A percentile compares a stretch with the other conserved stretches of the same genome.
Evolutionary conservation across 306 rosid species (phyloP).

Genomic region (Lathyrus oleraceus): DNA sequence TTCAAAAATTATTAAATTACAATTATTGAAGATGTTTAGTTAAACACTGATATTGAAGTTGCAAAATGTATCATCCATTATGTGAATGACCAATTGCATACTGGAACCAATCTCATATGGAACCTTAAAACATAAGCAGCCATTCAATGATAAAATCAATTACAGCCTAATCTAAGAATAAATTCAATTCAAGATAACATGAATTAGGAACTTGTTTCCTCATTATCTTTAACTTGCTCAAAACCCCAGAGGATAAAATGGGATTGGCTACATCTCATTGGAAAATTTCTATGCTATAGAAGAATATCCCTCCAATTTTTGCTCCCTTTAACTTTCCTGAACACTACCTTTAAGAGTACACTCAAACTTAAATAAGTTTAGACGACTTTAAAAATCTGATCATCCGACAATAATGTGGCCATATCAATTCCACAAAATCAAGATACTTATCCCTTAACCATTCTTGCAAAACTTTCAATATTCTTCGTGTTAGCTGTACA

Average conservation of each 20-base stretch:
- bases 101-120: constrained; percentile 31
- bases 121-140: constrained; percentile 31
- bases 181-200: constrained; percentile 41
- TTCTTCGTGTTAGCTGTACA: constrained; percentile 54
- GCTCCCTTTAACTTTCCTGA: constrained; percentile 34
- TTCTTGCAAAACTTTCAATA: constrained; percentile 58
- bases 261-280: constrained; percentile 45
- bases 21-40: constrained; percentile 3
- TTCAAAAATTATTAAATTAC: neutral
- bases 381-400: constrained; percentile 81
- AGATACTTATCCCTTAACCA: constrained; percentile 64
- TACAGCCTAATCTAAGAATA: constrained; percentile 48
- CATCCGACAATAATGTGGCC: constrained; percentile 82
- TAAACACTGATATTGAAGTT: constrained; percentile 19
- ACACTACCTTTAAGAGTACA: constrained; percentile 39
- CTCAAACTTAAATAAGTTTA: constrained; percentile 65
- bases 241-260: constrained; percentile 55
- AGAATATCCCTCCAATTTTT: constrained; percentile 37
- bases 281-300: constrained; percentile 40
- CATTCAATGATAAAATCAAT: constrained; percentile 26
- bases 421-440: constrained; percentile 78
- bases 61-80: constrained; percentile 24
- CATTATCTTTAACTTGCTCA: constrained; percentile 47
- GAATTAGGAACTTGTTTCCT: constrained; percentile 45
- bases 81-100: constrained; percentile 7